These are phyloP conservation scores for Hyaloraphidium curvatum DNA, from an alignment of 192 early-diverging fungal genomes.

Conservation along the genomic window DNA sequence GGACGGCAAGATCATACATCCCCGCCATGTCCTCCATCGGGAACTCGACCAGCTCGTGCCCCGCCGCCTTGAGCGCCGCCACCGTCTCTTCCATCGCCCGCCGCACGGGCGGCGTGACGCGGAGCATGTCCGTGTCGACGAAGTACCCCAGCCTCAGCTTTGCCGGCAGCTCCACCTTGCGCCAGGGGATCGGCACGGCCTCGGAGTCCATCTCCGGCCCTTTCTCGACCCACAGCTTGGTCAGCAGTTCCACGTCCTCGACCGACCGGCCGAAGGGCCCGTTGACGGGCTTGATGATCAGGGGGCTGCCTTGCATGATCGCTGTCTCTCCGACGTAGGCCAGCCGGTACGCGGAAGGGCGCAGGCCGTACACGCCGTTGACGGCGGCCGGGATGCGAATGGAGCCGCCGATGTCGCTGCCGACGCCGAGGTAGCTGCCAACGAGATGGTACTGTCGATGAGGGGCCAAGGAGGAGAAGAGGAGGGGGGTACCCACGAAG, in stretches of 20 bases:
- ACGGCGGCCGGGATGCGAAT: background rate
- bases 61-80: background rate
- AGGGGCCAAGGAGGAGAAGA: too few relatives aligned
- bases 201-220: too few relatives aligned
- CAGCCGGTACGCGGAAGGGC: background rate
- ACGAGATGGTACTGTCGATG: too few relatives aligned
- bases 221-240: too few relatives aligned
- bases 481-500: too few relatives aligned
- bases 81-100: conserved; percentile 1
- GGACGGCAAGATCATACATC: too few relatives aligned
- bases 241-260: too few relatives aligned
- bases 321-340: too few relatives aligned
- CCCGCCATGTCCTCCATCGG: background rate
- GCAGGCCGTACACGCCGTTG: background rate
- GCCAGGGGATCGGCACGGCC: background rate
- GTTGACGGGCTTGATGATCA: too few relatives aligned
- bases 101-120: background rate
- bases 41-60: conserved; percentile 1
- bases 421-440: background rate
- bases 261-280: too few relatives aligned
- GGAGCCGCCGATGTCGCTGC: conserved; percentile 5
- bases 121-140: background rate
- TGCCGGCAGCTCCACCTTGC: background rate
- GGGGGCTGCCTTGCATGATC: too few relatives aligned
- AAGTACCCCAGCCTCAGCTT: conserved; percentile 1